Conservation (phyloP, 2,329 filamentous ascomycete genomes). For the Lasiodiplodia hormozganensis region DNA sequence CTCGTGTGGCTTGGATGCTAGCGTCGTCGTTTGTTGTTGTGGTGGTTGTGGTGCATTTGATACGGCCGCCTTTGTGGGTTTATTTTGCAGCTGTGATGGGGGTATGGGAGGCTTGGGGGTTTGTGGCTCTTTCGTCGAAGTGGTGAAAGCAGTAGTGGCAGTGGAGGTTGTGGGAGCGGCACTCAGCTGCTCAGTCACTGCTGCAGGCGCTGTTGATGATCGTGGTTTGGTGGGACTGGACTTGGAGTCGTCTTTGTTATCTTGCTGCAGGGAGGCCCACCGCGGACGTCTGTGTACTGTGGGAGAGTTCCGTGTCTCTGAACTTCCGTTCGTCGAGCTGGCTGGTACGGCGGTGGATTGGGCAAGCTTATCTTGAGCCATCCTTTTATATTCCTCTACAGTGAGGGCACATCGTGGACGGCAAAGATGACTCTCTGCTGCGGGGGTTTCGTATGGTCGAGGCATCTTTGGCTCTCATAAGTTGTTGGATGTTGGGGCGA, state of each 20-base stretch:
- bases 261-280: background rate
- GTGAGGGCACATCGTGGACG: background rate
- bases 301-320: background rate
- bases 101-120: background rate
- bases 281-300: background rate
- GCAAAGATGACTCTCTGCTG: background rate
- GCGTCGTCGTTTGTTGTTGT: background rate
- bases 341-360: background rate
- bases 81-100: background rate
- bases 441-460: background rate
- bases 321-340: background rate
- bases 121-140: background rate
- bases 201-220: background rate
- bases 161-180: background rate
- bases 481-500: background rate
- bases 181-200: background rate
- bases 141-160: background rate
- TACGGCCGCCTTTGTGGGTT: background rate
- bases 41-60: background rate
- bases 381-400: background rate
- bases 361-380: background rate
- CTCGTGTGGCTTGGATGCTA: background rate
- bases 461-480: background rate
- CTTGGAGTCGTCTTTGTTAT: background rate
- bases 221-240: background rate